Evolutionary conservation across 179 eudicot genomes (phyloP).

Genomic region (Spinacia oleracea): DNA sequence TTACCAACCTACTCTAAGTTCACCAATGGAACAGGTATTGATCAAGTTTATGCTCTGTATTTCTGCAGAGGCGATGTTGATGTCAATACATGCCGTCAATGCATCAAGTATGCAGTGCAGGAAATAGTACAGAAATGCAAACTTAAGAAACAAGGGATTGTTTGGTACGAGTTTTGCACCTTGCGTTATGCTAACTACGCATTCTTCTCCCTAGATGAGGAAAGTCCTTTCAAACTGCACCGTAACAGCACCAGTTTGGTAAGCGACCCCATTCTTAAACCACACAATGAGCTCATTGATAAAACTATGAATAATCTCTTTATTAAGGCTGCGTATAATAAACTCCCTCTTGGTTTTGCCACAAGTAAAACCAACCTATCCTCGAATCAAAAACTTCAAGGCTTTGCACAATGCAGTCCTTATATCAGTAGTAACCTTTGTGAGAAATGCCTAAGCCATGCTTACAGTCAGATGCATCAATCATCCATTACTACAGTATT

Average conservation of each 20-base stretch:
- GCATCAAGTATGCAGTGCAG: constrained; percentile 4
- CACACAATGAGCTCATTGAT: not conserved
- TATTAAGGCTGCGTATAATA: not conserved
- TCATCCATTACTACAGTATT: not conserved
- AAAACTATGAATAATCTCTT: not conserved
- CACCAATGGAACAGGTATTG: constrained; percentile 16
- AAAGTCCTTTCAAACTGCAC: not conserved
- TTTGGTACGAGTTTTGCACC: constrained; percentile 24
- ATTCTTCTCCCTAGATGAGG: constrained; percentile 1
- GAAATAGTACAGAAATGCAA: not conserved
- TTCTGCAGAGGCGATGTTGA: constrained; percentile 30
- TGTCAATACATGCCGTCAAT: not conserved
- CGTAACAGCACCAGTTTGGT: not conserved
- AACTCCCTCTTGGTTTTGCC: not conserved
- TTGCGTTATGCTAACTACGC: constrained; percentile 23
- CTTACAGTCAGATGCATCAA: not conserved
- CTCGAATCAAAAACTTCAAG: not conserved
- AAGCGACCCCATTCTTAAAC: not conserved
- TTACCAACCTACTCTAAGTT: not conserved
- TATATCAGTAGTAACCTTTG: not conserved
- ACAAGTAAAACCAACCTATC: not conserved
- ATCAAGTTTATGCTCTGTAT: constrained; percentile 17
- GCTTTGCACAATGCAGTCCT: constrained; percentile 5
- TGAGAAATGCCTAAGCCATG: not conserved
- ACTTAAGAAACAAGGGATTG: constrained; percentile 17